These are phyloP conservation scores for Teunomyces stri DNA, from an alignment of 805 yeast genomes.

Conservation along the genomic window DNA sequence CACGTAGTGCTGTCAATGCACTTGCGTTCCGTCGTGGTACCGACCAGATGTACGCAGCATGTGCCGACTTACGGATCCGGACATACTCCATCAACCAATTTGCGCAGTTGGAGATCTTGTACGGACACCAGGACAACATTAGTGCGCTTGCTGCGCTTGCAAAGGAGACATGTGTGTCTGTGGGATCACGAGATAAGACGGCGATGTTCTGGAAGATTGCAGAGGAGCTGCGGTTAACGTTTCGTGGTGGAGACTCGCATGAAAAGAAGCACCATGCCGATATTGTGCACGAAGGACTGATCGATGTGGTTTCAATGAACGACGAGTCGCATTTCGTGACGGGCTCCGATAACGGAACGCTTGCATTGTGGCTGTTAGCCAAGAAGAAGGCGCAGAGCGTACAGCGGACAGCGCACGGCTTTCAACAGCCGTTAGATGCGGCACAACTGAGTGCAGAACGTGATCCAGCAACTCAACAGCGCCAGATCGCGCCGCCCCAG, in stretches of 20 bases:
- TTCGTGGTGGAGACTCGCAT: slow-evolving; percentile 79
- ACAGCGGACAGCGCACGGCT: slow-evolving; percentile 75
- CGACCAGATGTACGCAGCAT: slow-evolving; percentile 86
- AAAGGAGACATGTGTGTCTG: slow-evolving; percentile 91
- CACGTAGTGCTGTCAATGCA: slow-evolving; percentile 71
- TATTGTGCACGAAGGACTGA: slow-evolving; percentile 72
- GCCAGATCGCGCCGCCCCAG: slow-evolving; percentile 64
- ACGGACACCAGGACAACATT: slow-evolving; percentile 93
- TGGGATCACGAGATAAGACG: slow-evolving; percentile 91
- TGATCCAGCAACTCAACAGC: slow-evolving; percentile 47
- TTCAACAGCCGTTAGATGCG: slow-evolving; percentile 46
- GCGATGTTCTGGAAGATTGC: slow-evolving; percentile 96
- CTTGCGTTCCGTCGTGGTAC: slow-evolving; percentile 75
- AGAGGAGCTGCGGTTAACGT: slow-evolving; percentile 90
- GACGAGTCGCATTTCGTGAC: slow-evolving; percentile 93
- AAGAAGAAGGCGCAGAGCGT: slow-evolving; percentile 84
- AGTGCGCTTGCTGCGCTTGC: slow-evolving; percentile 76
- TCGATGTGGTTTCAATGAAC: slow-evolving; percentile 85
- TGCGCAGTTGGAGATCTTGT: slow-evolving; percentile 85
- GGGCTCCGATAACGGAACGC: slow-evolving; percentile 91
- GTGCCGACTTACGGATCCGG: slow-evolving; percentile 88
- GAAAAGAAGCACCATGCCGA: slow-evolving; percentile 35
- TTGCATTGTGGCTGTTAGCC: slow-evolving; percentile 85
- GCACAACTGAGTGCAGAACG: slow-evolving; percentile 45
- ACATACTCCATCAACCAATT: slow-evolving; percentile 82